phyloP scores from a whole-genome alignment of 2,329 filamentous ascomycete species.

The Sporothrix protearum region DNA sequence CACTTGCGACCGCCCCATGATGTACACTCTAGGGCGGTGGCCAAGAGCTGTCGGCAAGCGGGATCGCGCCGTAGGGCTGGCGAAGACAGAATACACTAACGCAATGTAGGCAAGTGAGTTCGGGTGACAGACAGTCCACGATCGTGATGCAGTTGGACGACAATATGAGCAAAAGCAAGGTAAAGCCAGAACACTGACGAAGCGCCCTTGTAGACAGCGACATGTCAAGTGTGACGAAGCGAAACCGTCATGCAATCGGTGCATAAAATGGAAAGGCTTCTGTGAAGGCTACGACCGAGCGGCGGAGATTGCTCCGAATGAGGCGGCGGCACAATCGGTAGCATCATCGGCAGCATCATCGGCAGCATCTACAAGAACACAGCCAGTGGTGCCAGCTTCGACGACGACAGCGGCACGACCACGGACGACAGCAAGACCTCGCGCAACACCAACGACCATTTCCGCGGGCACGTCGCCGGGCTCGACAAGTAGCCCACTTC shows the following conservation, averaged over 20 bases:
- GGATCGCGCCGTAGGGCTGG: neutral
- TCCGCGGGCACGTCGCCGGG: neutral
- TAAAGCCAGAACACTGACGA: neutral
- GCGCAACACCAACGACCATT: neutral
- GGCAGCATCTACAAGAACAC: neutral
- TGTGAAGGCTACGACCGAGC: constrained; percentile 34
- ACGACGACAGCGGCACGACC: neutral
- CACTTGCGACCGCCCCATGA: neutral
- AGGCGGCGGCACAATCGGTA: neutral
- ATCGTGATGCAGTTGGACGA: too few relatives aligned
- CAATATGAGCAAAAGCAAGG: neutral
- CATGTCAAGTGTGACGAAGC: constrained; percentile 33
- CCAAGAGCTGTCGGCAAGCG: neutral
- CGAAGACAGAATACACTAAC: constrained; percentile 2
- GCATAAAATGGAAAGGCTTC: constrained; percentile 33
- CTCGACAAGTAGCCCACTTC: neutral
- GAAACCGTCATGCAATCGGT: constrained; percentile 34
- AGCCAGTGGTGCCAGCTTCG: neutral
- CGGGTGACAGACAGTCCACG: neutral
- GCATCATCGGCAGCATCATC: neutral
- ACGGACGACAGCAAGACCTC: neutral
- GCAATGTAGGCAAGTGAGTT: constrained; percentile 24
- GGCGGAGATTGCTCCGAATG: neutral
- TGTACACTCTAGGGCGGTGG: neutral
- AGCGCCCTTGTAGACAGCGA: constrained; percentile 27